Base-by-base conservation (phyloP, 139 green algal species). In the Edaphochlamys debaryana region DNA sequence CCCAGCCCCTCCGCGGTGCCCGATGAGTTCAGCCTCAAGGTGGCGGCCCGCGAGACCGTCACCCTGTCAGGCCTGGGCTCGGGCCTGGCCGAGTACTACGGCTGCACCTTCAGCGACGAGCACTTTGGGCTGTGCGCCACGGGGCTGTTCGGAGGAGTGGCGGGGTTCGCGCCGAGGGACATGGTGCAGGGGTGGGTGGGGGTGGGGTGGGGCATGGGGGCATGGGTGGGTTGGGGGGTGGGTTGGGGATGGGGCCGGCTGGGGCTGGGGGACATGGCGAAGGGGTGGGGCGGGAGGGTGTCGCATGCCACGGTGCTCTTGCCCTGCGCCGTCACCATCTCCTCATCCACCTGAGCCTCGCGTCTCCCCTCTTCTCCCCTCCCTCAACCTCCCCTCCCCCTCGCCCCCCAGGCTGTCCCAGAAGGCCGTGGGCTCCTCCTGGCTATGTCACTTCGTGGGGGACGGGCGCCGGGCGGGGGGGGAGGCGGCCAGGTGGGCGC, bases 51-150 rank as follows among this genome's bases (percentile, higher is more conserved):
- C 25, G 63, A 83, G 64, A 17, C 22, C 7, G 63, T 83, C 6
- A 52, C 25, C 25, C 77, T 83, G 45, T 13, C 32, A 4, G 42
- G 42, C 2, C 17, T 67, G 32, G 25, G 23, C 8, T 45, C 32
- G 29, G 77, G 77, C 27, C 37, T 74, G 77, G 38, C 54, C 29
- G n/a, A 69, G n/a, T 83, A 75, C 77, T 66, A 56, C 63, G 77
- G 77, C n/a, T 83, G 77, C 77, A 83, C 77, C 62, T 83, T 83
- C 27, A 41, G 22, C 23, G 77, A 83, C 42, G 77, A 83, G 62
- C 77, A 83, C 45, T 83, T 73, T 29, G 77, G 63, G 63, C 77
- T 83, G 77, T 74, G 63, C 45, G 60, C 62, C 45, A 41, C 32
- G 9, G 77, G 77, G 34, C 45, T 83, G n/a, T 83, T 83, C 34